Conservation (phyloP, 2,329 filamentous ascomycete genomes). For the Penicillium griseofulvum region DNA sequence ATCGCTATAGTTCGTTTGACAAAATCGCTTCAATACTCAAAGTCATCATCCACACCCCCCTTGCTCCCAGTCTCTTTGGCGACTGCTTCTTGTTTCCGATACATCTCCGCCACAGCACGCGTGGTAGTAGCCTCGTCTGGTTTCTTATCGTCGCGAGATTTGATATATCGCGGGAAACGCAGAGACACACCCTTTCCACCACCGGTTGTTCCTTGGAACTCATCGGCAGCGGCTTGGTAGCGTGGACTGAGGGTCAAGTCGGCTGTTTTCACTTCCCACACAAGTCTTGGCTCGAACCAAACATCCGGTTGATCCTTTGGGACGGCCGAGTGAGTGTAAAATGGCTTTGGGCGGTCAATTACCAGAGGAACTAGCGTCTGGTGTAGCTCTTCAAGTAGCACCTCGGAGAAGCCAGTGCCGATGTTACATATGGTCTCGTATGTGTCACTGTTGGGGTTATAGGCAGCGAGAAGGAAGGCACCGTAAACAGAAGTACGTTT, state of each 20-base stretch:
- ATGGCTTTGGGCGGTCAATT: constrained; percentile 90
- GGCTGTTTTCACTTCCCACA: constrained; percentile 98
- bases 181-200: constrained; percentile 78
- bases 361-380: constrained; percentile 69
- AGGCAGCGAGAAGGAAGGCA: constrained; percentile 91
- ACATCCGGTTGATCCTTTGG: constrained; percentile 95
- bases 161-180: constrained; percentile 90
- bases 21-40: constrained; percentile 70
- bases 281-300: constrained; percentile 91
- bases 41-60: constrained; percentile 91
- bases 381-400: constrained; percentile 85
- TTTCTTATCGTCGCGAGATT: constrained; percentile 91
- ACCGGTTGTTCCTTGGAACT: constrained; percentile 69
- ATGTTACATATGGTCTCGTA: constrained; percentile 99
- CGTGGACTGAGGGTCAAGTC: constrained; percentile 89
- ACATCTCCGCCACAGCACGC: constrained; percentile 92
- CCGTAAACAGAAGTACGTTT: constrained; percentile 96
- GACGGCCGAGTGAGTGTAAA: constrained; percentile 81
- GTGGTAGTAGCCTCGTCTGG: constrained; percentile 82
- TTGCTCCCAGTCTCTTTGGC: constrained; percentile 80
- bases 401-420: constrained; percentile 93
- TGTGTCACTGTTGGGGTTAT: constrained; percentile 73
- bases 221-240: constrained; percentile 85
- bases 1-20: background rate
- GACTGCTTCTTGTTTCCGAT: constrained; percentile 88